phyloP scores from a whole-genome alignment of 805 yeast genomes.

The Metschnikowia continentalis region DNA sequence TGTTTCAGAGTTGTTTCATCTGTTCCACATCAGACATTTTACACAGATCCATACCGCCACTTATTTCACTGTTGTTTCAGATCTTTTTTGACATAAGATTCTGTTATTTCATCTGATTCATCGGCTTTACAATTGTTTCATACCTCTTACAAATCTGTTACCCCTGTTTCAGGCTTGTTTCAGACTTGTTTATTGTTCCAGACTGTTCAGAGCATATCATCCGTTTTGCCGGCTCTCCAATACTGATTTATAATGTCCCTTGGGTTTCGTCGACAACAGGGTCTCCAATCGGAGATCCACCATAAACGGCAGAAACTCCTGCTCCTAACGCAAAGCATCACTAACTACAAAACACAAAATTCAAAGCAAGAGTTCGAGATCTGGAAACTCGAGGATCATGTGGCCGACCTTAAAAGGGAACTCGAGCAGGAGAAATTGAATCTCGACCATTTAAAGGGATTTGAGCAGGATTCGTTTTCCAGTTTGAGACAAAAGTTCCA shows the following conservation, averaged over 20 bases:
- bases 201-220: too few species aligned
- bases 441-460: slow-evolving; percentile 25
- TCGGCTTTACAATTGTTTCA: too few species aligned
- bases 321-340: slow-evolving; percentile 13
- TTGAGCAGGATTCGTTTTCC: slow-evolving; percentile 21
- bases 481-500: slow-evolving; percentile 2
- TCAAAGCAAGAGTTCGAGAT: slow-evolving; percentile 36
- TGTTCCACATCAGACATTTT: too few species aligned
- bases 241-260: not conserved
- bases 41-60: too few species aligned
- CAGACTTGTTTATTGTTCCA: too few species aligned
- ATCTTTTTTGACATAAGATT: too few species aligned
- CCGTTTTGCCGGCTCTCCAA: too few species aligned
- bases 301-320: slow-evolving; percentile 9
- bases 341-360: slow-evolving; percentile 34
- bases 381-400: slow-evolving; percentile 29
- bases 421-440: slow-evolving; percentile 31
- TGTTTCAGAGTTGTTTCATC: too few species aligned
- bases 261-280: slow-evolving; percentile 5
- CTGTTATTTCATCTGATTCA: too few species aligned
- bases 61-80: too few species aligned
- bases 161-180: too few species aligned
- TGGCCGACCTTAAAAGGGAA: slow-evolving; percentile 36
- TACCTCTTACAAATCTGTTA: too few species aligned
- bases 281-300: slow-evolving; percentile 8